A percentile compares a stretch with the other conserved stretches of the same genome.
These are phyloP conservation scores for Elongisporangium senticosum DNA, from an alignment of 352 stramenopile species.

Conservation along the genomic window DNA sequence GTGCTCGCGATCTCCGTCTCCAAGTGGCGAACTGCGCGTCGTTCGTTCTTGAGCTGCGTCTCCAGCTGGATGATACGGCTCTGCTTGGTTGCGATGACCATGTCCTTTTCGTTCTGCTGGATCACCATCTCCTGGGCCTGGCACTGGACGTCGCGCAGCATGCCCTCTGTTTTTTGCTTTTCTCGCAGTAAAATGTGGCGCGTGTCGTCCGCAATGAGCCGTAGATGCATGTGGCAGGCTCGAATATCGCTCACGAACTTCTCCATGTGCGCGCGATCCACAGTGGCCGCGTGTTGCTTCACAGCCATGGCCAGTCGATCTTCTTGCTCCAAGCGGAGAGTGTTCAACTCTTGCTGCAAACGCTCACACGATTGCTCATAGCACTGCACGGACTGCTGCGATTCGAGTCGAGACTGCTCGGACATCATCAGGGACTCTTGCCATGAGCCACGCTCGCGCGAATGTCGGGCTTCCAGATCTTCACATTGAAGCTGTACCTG, in stretches of 20 bases:
- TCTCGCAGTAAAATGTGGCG: slow-evolving; percentile 13
- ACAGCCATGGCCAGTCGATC: slow-evolving; percentile 7
- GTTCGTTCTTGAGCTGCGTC: slow-evolving; percentile 45
- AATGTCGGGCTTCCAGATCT: neutral
- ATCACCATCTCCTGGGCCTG: slow-evolving; percentile 42
- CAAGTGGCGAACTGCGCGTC: slow-evolving; percentile 37
- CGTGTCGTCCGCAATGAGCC: slow-evolving; percentile 8
- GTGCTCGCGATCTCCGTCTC: slow-evolving; percentile 31
- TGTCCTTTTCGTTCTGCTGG: slow-evolving; percentile 35
- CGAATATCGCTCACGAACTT: slow-evolving; percentile 10
- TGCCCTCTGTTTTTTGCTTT: slow-evolving; percentile 25
- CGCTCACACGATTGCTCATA: slow-evolving; percentile 5
- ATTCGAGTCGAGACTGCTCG: neutral
- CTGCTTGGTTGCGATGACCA: slow-evolving; percentile 40
- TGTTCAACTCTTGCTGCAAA: slow-evolving; percentile 15
- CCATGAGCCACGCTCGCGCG: slow-evolving; percentile 5
- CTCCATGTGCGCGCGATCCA: neutral
- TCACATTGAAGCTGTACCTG: slow-evolving; percentile 8
- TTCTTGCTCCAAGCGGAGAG: slow-evolving; percentile 17
- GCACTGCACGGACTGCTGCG: neutral
- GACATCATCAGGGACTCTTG: neutral
- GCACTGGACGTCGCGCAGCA: slow-evolving; percentile 24
- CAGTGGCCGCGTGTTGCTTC: neutral
- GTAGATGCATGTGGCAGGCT: slow-evolving; percentile 9
- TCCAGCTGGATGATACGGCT: slow-evolving; percentile 51